phyloP scores from a whole-genome alignment of 306 rosid genomes.

The Crotalaria pallida region DNA sequence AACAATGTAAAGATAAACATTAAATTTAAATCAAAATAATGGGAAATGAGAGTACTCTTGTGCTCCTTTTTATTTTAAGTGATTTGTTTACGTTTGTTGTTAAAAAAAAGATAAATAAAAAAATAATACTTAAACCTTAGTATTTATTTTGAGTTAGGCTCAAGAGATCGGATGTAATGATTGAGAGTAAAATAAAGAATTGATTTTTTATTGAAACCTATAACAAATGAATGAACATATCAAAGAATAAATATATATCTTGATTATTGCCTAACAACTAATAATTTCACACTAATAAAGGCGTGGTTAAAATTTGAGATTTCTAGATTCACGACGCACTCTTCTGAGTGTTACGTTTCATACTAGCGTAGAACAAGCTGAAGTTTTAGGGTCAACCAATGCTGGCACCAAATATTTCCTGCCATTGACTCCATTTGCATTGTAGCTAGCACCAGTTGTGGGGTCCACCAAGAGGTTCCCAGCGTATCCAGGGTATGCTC shows the following conservation, averaged over 20 bases:
- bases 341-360: neutral
- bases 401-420: constrained; percentile 64
- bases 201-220: neutral
- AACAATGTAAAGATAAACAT: no score
- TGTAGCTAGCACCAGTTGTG: constrained; percentile 59
- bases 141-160: no score
- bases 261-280: neutral
- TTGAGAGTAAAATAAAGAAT: no score
- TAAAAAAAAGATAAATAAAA: no score
- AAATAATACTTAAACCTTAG: no score
- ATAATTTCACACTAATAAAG: no score
- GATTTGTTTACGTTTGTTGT: no score
- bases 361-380: constrained; percentile 51
- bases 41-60: no score
- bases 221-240: neutral
- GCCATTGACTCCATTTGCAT: constrained; percentile 47
- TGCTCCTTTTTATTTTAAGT: no score
- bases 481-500: constrained; percentile 71
- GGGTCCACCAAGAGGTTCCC: constrained; percentile 52
- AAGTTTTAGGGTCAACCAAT: constrained; percentile 47
- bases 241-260: neutral
- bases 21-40: no score
- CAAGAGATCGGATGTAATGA: no score
- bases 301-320: neutral
- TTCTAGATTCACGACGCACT: no score